Conservation (phyloP, 345 rosid genomes). For the Passiflora organensis region DNA sequence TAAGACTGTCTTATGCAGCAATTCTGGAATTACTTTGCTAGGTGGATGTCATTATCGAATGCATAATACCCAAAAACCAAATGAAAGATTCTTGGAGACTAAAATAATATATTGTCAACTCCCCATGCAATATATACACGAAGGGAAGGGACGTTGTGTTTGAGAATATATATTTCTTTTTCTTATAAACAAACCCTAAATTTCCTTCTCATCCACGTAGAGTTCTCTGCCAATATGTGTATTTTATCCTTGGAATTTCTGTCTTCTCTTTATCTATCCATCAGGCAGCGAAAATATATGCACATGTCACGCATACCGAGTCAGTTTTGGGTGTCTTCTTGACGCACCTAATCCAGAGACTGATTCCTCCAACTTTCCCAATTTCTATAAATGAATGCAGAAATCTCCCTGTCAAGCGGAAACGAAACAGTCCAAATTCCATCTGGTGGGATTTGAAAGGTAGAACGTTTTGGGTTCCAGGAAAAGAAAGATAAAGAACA, state of each 20-base stretch:
- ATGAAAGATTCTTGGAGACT: conserved; percentile 32
- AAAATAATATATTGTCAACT: conserved; percentile 35
- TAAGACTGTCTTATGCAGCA: background rate
- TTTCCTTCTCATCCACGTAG: conserved; percentile 21
- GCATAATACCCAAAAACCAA: conserved; percentile 11
- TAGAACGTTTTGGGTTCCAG: conserved; percentile 6
- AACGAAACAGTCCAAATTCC: conserved; percentile 23
- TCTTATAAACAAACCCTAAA: background rate
- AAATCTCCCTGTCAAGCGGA: background rate
- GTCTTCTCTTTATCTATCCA: conserved; percentile 3
- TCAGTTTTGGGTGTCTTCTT: conserved; percentile 24
- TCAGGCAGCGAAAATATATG: conserved; percentile 9
- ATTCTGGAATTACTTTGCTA: too few relatives aligned
- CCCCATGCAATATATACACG: conserved; percentile 23
- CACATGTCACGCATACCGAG: conserved; percentile 22
- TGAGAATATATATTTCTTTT: conserved; percentile 7
- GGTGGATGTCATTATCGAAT: conserved; percentile 28
- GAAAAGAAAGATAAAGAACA: too few relatives aligned
- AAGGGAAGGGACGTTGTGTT: too few relatives aligned
- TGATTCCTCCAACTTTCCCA: conserved; percentile 16
- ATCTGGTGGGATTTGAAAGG: conserved; percentile 14
- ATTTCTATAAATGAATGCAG: background rate
- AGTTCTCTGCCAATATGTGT: conserved; percentile 13
- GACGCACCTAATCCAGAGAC: conserved; percentile 24
- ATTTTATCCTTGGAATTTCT: conserved; percentile 15